A percentile compares a stretch with the other conserved stretches of the same genome.
These are phyloP conservation scores for Taphrina wiesneri DNA, from an alignment of 1,139 yeast species.

Conservation along the genomic window DNA sequence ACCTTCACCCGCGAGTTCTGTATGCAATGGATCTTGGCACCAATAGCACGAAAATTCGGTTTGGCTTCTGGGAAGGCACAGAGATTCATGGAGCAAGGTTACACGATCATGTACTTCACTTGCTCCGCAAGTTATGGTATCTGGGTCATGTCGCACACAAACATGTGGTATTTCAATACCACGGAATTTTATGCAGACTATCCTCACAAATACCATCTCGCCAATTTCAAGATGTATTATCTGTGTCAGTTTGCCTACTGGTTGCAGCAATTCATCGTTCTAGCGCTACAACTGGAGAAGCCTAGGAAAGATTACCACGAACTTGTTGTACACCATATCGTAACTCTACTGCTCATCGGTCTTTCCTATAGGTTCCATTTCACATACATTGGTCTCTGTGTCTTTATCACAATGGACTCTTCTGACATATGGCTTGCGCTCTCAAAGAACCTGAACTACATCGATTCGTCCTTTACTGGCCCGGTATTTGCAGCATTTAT, in stretches of 20 bases:
- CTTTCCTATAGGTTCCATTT: conserved; percentile 92
- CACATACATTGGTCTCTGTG: conserved; percentile 90
- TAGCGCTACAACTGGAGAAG: conserved; percentile 81
- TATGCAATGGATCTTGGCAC: conserved; percentile 79
- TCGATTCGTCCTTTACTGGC: conserved; percentile 64
- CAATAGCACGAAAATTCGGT: conserved; percentile 58
- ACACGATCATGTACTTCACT: conserved; percentile 78
- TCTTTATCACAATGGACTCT: conserved; percentile 92
- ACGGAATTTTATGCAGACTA: conserved; percentile 72
- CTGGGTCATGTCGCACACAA: conserved; percentile 63
- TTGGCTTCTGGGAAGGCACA: conserved; percentile 49
- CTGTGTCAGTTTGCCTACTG: conserved; percentile 94
- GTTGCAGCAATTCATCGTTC: conserved; percentile 89
- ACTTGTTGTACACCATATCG: conserved; percentile 86
- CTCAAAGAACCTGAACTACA: conserved; percentile 80
- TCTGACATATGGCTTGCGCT: conserved; percentile 84
- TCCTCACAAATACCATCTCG: conserved; percentile 79
- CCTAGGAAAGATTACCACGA: conserved; percentile 93
- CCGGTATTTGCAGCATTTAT: conserved; percentile 72
- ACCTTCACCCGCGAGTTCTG: conserved; percentile 86
- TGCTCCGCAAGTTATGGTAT: conserved; percentile 82
- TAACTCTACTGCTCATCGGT: conserved; percentile 86
- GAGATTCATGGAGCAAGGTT: conserved; percentile 91
- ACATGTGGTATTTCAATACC: conserved; percentile 87
- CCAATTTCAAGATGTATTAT: conserved; percentile 74